Base-by-base conservation (phyloP, 495 filamentous ascomycete genomes). In the Penicillium bovifimosum region DNA sequence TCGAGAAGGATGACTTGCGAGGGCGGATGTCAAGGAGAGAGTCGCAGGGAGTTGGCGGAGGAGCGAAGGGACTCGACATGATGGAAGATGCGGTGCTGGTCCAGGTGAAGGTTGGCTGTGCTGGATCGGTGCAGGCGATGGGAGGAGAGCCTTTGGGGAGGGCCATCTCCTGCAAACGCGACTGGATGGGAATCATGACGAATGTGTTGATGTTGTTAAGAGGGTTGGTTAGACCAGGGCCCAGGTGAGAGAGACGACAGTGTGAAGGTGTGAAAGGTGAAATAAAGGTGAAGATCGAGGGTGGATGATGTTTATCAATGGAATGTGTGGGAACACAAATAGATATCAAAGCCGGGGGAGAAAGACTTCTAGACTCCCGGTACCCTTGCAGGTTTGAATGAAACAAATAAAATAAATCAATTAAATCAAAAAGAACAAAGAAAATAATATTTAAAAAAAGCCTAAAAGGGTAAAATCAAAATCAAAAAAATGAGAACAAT, bases 1-100 rank as follows among this genome's bases (percentile, higher is more conserved):
- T 72, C 28, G 72, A 73, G 63, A 76, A 76, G 17, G 72, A 75
- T 11, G 69, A 71, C 50, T 76, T 76, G 66, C 72, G 72, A 11
- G 73, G 73, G 26, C 63, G 63, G 60, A 76, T 74, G 47, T 76
- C 73, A 45, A 69, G 63, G 10, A 76, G 60, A 33, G 64, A 62
- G 60, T 75, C 66, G 55, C 46, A 65, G 16, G 68, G 71, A 6
- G 72, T 68, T 18, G 70, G 70, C 16, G 73, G 72, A 16, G 72
- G 73, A 3, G 70, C 65, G 6, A 69, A 68, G 11, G 72, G 71
- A 28, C 63, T 64, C 2, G 66, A 68, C 41, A 68, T 56, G 26
- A 60, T 62, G 8, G 70, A 66, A 7, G 63, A 38, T 27, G 7
- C 34, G 16, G 41, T 69, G 59, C 68, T 66, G 50, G 71, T 73